These are phyloP conservation scores for Paracoccidioides brasiliensis DNA, from an alignment of 2,329 filamentous ascomycete species.

Conservation along the genomic window DNA sequence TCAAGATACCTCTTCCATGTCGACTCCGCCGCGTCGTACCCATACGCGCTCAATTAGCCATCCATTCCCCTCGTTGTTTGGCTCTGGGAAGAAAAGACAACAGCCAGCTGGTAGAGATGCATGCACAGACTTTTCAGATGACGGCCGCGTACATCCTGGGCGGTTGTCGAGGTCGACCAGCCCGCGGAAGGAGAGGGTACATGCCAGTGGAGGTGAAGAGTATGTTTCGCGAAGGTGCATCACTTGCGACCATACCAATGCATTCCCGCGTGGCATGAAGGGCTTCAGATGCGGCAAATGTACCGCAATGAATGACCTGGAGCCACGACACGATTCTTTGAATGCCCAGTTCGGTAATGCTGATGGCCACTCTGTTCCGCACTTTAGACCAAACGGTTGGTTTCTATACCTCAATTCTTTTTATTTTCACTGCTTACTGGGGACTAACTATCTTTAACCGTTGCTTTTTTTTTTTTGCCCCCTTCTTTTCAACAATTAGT, in stretches of 20 bases:
- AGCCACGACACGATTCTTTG: constrained; percentile 26
- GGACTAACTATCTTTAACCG: no score
- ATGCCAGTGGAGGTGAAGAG: constrained; percentile 40
- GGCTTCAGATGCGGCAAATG: constrained; percentile 76
- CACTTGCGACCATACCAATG: constrained; percentile 68
- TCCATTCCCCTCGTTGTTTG: constrained; percentile 61
- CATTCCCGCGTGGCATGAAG: constrained; percentile 61
- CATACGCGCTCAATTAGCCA: constrained; percentile 64
- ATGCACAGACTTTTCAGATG: background rate
- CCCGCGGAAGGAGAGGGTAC: constrained; percentile 25
- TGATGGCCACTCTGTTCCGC: background rate
- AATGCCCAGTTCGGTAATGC: background rate
- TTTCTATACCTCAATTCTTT: background rate
- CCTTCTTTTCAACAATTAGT: constrained; percentile 1
- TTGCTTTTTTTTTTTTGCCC: no score
- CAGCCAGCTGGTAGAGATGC: background rate
- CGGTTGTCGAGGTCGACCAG: constrained; percentile 18
- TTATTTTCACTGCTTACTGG: background rate
- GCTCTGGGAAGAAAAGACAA: constrained; percentile 13
- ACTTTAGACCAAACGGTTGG: background rate
- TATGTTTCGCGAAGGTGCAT: constrained; percentile 64
- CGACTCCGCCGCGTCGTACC: constrained; percentile 10
- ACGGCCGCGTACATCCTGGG: background rate
- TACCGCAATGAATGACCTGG: constrained; percentile 70
- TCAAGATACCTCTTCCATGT: background rate